phyloP scores from a whole-genome alignment of 192 early-diverging fungal genomes.

The Gigaspora rosea region DNA sequence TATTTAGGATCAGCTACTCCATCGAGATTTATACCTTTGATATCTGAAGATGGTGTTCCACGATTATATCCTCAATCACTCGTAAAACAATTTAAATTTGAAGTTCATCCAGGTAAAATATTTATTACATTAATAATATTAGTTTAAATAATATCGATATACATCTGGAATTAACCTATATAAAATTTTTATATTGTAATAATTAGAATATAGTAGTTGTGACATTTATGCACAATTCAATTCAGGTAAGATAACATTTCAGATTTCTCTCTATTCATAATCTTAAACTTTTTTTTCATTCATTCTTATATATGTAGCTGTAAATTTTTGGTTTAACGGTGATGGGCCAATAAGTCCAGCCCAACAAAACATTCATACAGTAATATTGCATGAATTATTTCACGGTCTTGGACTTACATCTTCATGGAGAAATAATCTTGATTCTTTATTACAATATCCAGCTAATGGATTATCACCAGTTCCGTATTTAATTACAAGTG shows the following conservation, averaged over 20 bases:
- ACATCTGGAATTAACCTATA: too few species aligned
- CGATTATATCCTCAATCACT: constrained; percentile 47
- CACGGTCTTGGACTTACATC: constrained; percentile 46
- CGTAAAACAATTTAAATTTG: constrained; percentile 45
- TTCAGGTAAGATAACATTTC: too few species aligned
- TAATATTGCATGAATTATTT: constrained; percentile 42
- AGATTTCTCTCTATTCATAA: too few species aligned
- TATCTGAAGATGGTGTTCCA: constrained; percentile 36
- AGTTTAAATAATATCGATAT: too few species aligned
- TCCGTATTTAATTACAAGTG: neutral
- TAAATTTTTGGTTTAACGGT: constrained; percentile 25
- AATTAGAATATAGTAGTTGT: constrained; percentile 30
- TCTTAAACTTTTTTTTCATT: too few species aligned
- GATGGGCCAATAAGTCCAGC: constrained; percentile 8
- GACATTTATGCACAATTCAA: constrained; percentile 7
- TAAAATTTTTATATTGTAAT: too few species aligned
- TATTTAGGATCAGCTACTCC: constrained; percentile 37
- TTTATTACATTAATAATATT: too few species aligned
- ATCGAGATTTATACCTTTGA: constrained; percentile 38
- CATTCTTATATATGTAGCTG: neutral
- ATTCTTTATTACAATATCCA: neutral
- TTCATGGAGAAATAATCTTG: constrained; percentile 18
- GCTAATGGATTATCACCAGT: neutral
- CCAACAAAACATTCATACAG: constrained; percentile 39
- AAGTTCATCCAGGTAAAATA: neutral